phyloP scores from a whole-genome alignment of 257 asterid species.

The Jasminum sambac region DNA sequence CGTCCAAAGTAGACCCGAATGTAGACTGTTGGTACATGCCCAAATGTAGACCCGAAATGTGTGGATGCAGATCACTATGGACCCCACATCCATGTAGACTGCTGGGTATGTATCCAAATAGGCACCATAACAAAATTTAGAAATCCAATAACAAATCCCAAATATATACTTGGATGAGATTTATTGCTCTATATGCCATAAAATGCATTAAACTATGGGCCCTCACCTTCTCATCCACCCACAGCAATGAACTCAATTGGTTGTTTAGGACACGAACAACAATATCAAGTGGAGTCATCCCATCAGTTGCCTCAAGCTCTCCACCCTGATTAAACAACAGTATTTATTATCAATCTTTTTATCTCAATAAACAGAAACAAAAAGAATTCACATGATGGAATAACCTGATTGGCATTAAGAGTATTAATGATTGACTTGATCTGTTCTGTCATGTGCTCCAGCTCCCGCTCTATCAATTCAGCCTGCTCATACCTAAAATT shows the following conservation, averaged over 20 bases:
- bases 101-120: too few species aligned
- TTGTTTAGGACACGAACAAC: conserved; percentile 89
- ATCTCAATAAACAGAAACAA: conserved; percentile 1
- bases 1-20: too few species aligned
- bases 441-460: conserved; percentile 76
- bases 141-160: neutral
- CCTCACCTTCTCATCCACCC: conserved; percentile 93
- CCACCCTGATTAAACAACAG: conserved; percentile 61
- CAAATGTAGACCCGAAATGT: too few species aligned
- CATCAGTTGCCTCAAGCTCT: conserved; percentile 72
- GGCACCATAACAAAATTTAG: too few species aligned
- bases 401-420: conserved; percentile 75
- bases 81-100: too few species aligned
- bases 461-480: conserved; percentile 68
- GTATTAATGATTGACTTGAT: conserved; percentile 75
- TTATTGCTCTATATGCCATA: neutral
- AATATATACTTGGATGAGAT: neutral
- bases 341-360: conserved; percentile 8
- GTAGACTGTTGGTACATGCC: too few species aligned
- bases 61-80: too few species aligned
- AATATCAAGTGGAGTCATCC: conserved; percentile 79
- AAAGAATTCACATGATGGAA: conserved; percentile 17
- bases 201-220: conserved; percentile 9
- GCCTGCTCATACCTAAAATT: conserved; percentile 91
- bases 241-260: conserved; percentile 88